Conservation (phyloP, 768 basidiomycete species). For the Exidia glandulosa region DNA sequence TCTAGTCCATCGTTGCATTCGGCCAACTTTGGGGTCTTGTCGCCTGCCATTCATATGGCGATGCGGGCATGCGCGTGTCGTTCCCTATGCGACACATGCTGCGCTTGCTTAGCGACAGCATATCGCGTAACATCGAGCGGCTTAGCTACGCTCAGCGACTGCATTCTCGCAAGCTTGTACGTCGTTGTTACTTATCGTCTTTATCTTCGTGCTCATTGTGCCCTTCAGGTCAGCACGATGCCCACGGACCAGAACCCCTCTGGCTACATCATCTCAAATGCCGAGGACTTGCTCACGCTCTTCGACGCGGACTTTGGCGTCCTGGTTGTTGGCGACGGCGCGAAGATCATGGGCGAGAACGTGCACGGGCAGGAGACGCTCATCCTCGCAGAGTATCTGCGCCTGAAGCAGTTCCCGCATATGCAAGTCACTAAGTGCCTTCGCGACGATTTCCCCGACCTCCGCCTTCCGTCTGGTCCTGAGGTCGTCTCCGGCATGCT, state of each 20-base stretch:
- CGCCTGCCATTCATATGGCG: constrained; percentile 67
- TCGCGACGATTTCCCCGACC: constrained; percentile 62
- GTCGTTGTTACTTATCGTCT: constrained; percentile 11
- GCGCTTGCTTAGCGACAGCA: constrained; percentile 64
- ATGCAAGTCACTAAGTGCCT: constrained; percentile 53
- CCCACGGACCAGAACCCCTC: constrained; percentile 56
- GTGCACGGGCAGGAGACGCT: constrained; percentile 68
- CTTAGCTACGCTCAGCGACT: constrained; percentile 66
- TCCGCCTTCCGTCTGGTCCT: constrained; percentile 43
- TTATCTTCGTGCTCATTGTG: background rate
- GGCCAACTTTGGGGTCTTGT: constrained; percentile 73
- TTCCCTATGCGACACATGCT: constrained; percentile 80
- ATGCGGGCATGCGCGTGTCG: constrained; percentile 72
- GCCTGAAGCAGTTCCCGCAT: constrained; percentile 58
- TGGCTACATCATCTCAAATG: constrained; percentile 70
- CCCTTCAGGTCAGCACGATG: constrained; percentile 54
- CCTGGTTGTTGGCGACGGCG: constrained; percentile 58
- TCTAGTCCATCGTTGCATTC: constrained; percentile 70
- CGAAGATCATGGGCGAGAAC: constrained; percentile 59
- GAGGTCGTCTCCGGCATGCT: constrained; percentile 64
- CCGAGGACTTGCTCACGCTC: constrained; percentile 63
- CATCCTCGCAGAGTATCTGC: constrained; percentile 69
- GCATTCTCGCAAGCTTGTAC: constrained; percentile 64
- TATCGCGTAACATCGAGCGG: constrained; percentile 70
- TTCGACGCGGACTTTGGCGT: constrained; percentile 75